phyloP scores from a whole-genome alignment of 768 basidiomycete species.

The Rhizopogon vesiculosus region DNA sequence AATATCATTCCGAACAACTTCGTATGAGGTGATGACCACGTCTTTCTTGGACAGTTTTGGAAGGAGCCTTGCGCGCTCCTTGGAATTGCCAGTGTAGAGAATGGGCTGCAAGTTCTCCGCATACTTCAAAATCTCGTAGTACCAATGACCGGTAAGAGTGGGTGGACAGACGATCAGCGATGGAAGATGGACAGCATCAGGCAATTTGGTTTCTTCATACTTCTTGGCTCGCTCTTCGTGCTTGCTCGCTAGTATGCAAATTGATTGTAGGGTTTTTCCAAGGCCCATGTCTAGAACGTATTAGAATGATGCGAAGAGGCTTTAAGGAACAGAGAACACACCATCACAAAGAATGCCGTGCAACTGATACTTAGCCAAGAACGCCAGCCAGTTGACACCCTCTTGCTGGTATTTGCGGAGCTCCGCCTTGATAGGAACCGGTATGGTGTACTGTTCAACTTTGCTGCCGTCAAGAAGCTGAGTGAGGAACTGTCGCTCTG shows the following conservation, averaged over 20 bases:
- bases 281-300: constrained; percentile 86
- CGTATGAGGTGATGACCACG: constrained; percentile 96
- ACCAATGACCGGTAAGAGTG: constrained; percentile 98
- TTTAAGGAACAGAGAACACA: constrained; percentile 28
- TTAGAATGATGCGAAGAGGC: neutral
- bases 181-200: constrained; percentile 82
- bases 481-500: constrained; percentile 86
- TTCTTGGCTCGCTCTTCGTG: constrained; percentile 80
- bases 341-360: constrained; percentile 99
- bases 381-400: constrained; percentile 98
- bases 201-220: constrained; percentile 57
- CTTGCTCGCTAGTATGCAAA: constrained; percentile 94
- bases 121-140: constrained; percentile 95
- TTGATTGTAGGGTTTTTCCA: constrained; percentile 96
- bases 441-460: constrained; percentile 85
- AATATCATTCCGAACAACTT: constrained; percentile 95
- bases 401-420: constrained; percentile 97
- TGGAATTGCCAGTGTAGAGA: constrained; percentile 83
- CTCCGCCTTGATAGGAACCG: constrained; percentile 87
- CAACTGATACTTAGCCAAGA: constrained; percentile 94
- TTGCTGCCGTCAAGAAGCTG: constrained; percentile 95
- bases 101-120: constrained; percentile 78
- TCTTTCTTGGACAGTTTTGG: constrained; percentile 68
- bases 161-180: constrained; percentile 96
- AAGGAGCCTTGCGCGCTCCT: constrained; percentile 71